phyloP scores from a whole-genome alignment of 2,329 filamentous ascomycete genomes.

The Macrophomina tecta region DNA sequence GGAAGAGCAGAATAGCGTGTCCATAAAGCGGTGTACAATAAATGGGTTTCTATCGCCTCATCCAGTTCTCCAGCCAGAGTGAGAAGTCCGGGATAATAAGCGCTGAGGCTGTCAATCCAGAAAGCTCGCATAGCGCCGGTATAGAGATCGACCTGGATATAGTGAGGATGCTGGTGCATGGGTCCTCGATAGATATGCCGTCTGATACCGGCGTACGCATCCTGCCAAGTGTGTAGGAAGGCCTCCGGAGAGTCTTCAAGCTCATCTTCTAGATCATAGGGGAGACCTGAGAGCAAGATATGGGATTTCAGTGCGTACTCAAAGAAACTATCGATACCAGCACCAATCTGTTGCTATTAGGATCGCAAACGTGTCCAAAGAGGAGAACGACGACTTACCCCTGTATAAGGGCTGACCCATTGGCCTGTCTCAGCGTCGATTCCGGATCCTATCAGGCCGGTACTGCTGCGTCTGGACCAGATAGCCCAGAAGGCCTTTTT shows the following conservation, averaged over 20 bases:
- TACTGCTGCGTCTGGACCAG: constrained; percentile 85
- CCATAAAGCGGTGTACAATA: constrained; percentile 93
- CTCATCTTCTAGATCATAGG: constrained; percentile 52
- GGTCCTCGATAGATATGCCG: constrained; percentile 83
- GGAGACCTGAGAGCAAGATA: constrained; percentile 80
- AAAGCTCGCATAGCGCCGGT: constrained; percentile 88
- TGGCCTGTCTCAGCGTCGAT: constrained; percentile 90
- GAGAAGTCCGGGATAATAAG: constrained; percentile 91
- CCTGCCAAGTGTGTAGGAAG: constrained; percentile 83
- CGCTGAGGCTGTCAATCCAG: constrained; percentile 96
- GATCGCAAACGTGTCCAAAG: constrained; percentile 19
- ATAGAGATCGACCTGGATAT: constrained; percentile 85
- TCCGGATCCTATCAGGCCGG: constrained; percentile 87
- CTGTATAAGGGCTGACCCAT: constrained; percentile 89
- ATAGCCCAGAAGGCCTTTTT: constrained; percentile 97
- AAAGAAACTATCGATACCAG: constrained; percentile 97
- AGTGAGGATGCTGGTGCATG: constrained; percentile 84
- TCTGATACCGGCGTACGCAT: constrained; percentile 85
- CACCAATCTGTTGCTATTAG: constrained; percentile 69
- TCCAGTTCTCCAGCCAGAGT: constrained; percentile 87
- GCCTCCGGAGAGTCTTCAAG: constrained; percentile 73
- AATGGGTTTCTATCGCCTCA: constrained; percentile 86
- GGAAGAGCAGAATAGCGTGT: constrained; percentile 92
- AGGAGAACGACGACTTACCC: constrained; percentile 50
- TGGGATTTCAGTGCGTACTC: constrained; percentile 97